Percentiles rank a stretch among this genome's conserved stretches.
Conservation (phyloP, 2,329 filamentous ascomycete genomes). For the Penicillium thymicola region DNA sequence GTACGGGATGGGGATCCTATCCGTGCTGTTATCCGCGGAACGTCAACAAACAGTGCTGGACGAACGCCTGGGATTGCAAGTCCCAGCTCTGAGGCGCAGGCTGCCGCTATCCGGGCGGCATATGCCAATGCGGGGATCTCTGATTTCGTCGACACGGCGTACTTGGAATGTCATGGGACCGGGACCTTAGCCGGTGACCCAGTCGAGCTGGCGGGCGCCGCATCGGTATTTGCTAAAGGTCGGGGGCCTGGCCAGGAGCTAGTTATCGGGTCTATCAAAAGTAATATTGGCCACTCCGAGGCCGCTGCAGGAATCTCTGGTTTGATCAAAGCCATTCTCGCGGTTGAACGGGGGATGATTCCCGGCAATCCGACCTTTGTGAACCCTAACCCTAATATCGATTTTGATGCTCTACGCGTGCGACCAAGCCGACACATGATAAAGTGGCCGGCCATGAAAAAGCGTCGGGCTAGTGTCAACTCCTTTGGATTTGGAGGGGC, state of each 20-base stretch:
- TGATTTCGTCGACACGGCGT: neutral
- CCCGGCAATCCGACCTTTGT: neutral
- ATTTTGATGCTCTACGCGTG: neutral
- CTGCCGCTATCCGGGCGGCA: slow-evolving; percentile 19
- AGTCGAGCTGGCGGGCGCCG: neutral
- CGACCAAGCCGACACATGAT: neutral
- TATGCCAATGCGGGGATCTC: slow-evolving; percentile 24
- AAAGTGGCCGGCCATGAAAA: neutral
- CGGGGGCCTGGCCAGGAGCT: neutral
- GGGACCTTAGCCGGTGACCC: neutral
- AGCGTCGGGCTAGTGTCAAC: slow-evolving; percentile 14
- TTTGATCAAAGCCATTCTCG: neutral
- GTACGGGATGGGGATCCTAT: neutral
- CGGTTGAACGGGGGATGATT: neutral
- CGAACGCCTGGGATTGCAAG: slow-evolving; percentile 41
- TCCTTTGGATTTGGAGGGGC: slow-evolving; percentile 20
- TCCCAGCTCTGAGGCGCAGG: slow-evolving; percentile 34
- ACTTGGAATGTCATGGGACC: neutral
- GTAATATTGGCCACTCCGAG: neutral
- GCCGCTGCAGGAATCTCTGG: neutral
- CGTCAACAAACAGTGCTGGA: slow-evolving; percentile 44
- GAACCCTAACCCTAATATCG: neutral
- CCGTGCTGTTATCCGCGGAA: neutral
- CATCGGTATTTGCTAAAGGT: neutral
- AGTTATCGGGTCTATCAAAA: neutral